phyloP scores from a whole-genome alignment of 805 yeast genomes.

The Torulaspora microellipsoides region DNA sequence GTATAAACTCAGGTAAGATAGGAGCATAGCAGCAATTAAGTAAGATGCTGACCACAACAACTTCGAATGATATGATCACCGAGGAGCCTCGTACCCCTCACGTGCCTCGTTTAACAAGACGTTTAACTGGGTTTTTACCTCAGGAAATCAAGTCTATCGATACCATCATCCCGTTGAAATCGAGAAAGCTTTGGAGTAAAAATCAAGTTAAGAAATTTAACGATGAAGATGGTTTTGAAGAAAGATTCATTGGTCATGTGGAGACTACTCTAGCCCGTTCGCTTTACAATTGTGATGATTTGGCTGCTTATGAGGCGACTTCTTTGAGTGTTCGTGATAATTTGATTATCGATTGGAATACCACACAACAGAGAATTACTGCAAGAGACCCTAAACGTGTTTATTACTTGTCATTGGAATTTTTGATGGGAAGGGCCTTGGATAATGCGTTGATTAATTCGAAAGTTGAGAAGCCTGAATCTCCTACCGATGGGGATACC shows the following conservation, averaged over 20 bases:
- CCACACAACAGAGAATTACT: slow-evolving; percentile 87
- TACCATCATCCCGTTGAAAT: slow-evolving; percentile 70
- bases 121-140: slow-evolving; percentile 88
- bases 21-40: too few relatives aligned
- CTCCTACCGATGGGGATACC: slow-evolving; percentile 11
- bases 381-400: slow-evolving; percentile 78
- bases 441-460: slow-evolving; percentile 89
- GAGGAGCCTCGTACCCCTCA: slow-evolving; percentile 35
- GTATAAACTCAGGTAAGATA: too few relatives aligned
- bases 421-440: slow-evolving; percentile 90
- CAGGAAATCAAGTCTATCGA: slow-evolving; percentile 82
- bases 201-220: slow-evolving; percentile 51
- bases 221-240: slow-evolving; percentile 56
- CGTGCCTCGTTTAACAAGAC: slow-evolving; percentile 51
- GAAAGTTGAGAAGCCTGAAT: slow-evolving; percentile 37
- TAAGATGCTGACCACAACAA: slow-evolving; percentile 8
- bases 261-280: slow-evolving; percentile 91
- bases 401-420: slow-evolving; percentile 82
- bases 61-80: slow-evolving; percentile 28
- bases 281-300: slow-evolving; percentile 82
- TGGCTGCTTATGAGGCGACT: slow-evolving; percentile 91
- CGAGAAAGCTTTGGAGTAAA: slow-evolving; percentile 74
- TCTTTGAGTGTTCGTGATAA: slow-evolving; percentile 75
- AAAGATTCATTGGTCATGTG: slow-evolving; percentile 73
- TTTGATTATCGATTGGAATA: slow-evolving; percentile 82